Percentiles rank a stretch among this genome's conserved stretches.
These are phyloP conservation scores for Salix arbutifolia DNA, from an alignment of 345 rosid species.

Conservation along the genomic window DNA sequence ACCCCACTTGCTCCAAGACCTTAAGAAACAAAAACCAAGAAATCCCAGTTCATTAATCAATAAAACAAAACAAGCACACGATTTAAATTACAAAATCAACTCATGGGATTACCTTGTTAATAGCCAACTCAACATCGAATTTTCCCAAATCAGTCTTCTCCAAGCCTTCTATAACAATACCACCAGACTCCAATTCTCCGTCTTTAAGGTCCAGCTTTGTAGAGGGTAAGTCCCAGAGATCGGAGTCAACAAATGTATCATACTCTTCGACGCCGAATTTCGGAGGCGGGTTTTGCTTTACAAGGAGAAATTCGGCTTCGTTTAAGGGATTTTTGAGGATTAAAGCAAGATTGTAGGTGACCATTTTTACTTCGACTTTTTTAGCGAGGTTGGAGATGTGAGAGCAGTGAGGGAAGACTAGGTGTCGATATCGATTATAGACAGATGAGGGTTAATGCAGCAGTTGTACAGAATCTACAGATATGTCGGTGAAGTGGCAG, in stretches of 20 bases:
- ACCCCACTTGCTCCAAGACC: conserved; percentile 55
- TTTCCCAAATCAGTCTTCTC: conserved; percentile 37
- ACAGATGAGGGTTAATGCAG: no score
- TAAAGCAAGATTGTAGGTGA: conserved; percentile 46
- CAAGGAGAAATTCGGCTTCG: conserved; percentile 46
- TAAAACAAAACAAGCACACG: not conserved
- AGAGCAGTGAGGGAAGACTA: no score
- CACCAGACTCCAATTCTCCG: conserved; percentile 23
- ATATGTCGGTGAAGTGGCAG: no score
- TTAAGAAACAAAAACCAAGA: conserved; percentile 4
- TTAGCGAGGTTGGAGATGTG: no score
- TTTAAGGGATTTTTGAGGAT: conserved; percentile 33
- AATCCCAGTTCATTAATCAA: no score
- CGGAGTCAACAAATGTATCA: conserved; percentile 64
- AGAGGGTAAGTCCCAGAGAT: conserved; percentile 85
- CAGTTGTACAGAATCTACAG: no score
- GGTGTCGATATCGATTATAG: no score
- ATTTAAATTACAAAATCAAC: not conserved
- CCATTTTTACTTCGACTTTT: conserved; percentile 27
- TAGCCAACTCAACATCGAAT: conserved; percentile 44
- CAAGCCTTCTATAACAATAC: conserved; percentile 17
- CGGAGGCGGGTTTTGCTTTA: conserved; percentile 59
- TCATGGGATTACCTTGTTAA: conserved; percentile 4
- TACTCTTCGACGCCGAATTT: conserved; percentile 54
- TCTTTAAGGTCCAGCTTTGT: conserved; percentile 29